Conservation (phyloP, 805 yeast species). For the Ogataea wickerhamii region DNA sequence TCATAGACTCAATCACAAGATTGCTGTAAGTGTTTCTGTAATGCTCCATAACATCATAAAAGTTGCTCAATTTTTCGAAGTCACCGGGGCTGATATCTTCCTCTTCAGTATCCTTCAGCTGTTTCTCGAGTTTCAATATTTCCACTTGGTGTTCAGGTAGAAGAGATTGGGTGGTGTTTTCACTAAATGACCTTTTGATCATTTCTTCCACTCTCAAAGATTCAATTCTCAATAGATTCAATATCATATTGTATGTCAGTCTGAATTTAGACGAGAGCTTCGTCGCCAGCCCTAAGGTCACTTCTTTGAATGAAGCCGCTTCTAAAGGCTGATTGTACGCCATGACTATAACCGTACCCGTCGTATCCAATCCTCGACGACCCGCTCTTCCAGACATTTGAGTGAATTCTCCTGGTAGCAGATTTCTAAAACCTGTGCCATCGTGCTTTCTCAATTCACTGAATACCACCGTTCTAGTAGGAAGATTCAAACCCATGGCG, state of each 20-base stretch:
- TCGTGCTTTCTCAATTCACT: constrained; percentile 85
- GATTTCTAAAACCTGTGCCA: constrained; percentile 74
- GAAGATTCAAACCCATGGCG: constrained; percentile 97
- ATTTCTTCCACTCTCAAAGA: constrained; percentile 96
- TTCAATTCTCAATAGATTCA: constrained; percentile 86
- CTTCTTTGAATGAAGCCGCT: constrained; percentile 63
- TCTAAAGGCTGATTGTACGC: constrained; percentile 65
- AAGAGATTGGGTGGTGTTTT: constrained; percentile 79
- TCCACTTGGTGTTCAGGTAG: constrained; percentile 80
- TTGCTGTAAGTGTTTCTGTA: constrained; percentile 43
- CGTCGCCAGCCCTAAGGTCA: constrained; percentile 85
- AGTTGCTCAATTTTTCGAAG: constrained; percentile 40
- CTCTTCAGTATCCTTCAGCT: constrained; percentile 33
- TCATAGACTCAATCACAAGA: constrained; percentile 46
- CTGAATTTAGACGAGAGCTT: constrained; percentile 89
- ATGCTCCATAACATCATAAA: constrained; percentile 42
- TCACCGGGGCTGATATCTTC: constrained; percentile 38
- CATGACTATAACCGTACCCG: constrained; percentile 94
- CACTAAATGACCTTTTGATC: constrained; percentile 94
- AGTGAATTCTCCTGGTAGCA: constrained; percentile 94
- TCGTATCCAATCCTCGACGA: constrained; percentile 89
- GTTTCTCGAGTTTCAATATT: constrained; percentile 49
- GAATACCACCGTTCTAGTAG: constrained; percentile 94
- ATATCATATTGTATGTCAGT: constrained; percentile 91
- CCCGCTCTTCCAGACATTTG: constrained; percentile 99